phyloP scores from a whole-genome alignment of 345 rosid species.

The Anacardium occidentale region DNA sequence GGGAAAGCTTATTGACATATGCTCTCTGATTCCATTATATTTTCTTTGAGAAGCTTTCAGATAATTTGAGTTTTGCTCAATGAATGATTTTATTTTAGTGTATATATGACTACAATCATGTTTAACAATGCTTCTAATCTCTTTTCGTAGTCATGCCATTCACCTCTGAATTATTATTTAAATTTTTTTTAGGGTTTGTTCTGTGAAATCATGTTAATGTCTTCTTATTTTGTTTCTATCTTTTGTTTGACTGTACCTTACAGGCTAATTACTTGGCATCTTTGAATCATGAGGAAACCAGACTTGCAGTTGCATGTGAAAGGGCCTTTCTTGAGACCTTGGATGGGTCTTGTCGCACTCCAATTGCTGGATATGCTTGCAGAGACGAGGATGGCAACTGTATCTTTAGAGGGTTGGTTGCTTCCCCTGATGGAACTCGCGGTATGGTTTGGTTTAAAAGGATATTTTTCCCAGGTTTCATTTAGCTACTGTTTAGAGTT shows the following conservation, averaged over 20 bases:
- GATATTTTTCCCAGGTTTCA: not conserved
- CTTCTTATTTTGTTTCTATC: not conserved
- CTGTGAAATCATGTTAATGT: not conserved
- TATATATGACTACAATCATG: no score
- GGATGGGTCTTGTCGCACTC: constrained; percentile 98
- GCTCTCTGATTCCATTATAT: no score
- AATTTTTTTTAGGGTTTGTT: no score
- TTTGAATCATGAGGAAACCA: constrained; percentile 90
- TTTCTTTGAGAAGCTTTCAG: no score
- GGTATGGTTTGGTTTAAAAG: constrained; percentile 42
- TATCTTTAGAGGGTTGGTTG: constrained; percentile 83
- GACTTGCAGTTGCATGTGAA: constrained; percentile 86
- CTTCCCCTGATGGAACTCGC: constrained; percentile 86
- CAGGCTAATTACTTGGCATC: constrained; percentile 78
- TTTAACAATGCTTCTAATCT: no score
- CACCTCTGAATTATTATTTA: no score
- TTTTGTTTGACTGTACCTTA: constrained; percentile 8
- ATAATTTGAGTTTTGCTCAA: no score
- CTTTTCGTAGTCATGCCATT: no score
- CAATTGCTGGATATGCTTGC: constrained; percentile 90
- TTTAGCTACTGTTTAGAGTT: not conserved
- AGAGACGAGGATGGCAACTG: constrained; percentile 77
- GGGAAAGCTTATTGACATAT: no score
- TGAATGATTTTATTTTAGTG: no score
- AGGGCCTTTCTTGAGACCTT: constrained; percentile 81